phyloP scores from a whole-genome alignment of 345 rosid species.

The Excoecaria agallocha region DNA sequence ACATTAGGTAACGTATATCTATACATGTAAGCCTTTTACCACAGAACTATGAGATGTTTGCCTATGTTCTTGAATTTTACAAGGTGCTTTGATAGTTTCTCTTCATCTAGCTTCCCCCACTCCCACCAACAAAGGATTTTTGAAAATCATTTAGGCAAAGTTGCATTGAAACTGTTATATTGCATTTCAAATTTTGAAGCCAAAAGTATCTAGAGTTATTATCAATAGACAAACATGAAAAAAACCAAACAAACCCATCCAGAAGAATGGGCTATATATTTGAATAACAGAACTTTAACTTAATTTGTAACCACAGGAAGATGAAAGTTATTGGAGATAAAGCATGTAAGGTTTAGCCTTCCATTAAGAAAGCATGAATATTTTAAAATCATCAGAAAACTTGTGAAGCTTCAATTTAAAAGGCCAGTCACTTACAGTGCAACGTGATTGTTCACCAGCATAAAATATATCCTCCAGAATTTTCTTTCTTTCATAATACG shows the following conservation, averaged over 20 bases:
- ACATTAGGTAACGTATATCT: background rate
- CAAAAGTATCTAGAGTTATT: background rate
- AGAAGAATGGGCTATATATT: background rate
- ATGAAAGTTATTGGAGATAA: background rate
- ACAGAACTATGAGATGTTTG: background rate
- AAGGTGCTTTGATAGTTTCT: background rate
- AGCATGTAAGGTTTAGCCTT: background rate
- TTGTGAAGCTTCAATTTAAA: background rate
- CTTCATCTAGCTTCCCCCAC: background rate
- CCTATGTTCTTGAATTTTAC: background rate
- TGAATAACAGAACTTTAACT: background rate
- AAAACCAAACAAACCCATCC: background rate
- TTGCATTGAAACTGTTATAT: background rate
- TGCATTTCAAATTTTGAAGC: background rate
- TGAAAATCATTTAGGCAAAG: background rate
- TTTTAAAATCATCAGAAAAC: background rate
- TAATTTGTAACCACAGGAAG: background rate
- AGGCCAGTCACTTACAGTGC: conserved; percentile 39
- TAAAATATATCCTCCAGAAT: conserved; percentile 69
- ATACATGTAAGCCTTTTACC: background rate
- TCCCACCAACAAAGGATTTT: background rate
- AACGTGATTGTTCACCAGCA: conserved; percentile 51
- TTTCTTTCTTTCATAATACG: conserved; percentile 62
- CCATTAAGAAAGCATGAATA: background rate
- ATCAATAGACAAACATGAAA: background rate